Base-by-base conservation (phyloP, 202 grass and related monocot genomes). In the Schoenoplectus triqueter region DNA sequence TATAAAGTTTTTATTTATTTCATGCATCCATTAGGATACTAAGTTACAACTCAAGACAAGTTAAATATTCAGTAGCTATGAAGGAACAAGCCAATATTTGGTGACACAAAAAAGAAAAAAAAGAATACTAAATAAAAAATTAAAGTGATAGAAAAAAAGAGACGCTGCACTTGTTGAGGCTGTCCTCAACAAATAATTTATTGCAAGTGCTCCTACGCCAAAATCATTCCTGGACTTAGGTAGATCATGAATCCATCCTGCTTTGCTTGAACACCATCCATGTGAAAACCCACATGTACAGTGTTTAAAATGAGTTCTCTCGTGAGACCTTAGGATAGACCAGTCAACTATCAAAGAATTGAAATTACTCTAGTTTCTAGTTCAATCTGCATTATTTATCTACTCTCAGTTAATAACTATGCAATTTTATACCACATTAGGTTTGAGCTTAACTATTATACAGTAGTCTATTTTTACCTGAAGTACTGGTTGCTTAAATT, bases 361-460 rank as follows among this genome's bases (percentile, higher is more conserved):
- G 39, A 61, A 45, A 14, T 45, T 69, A 41, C 64, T 56, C 52
- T 83, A 55, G 81, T 69, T 69, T 83, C 65, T 71, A 65, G 49
- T 83, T 83, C 50, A 83, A 70, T 41, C 81, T 83, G 64, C 81
- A 83, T 69, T 69, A 83, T 83, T 69, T n/a, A 18, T 52, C 45
- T 22, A 56, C 40, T 81, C 31, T 31, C 59, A 81, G 15, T 69
- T 67, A 82, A 42, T 62, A 80, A 18, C 61, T 80, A 64, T 13
- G 15, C 22, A 80, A 57, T 20, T 21, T 60, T 2, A 79, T 60
- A 22, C 40, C 7, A 61, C 66, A 69, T 69, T 69, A 68, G 10
- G 66, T 6, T 41, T 4, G 48, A 62, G 59, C 59, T 14, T n/a
- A 18, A 71, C 68, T 48, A 71, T 48, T 71, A 10, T 47, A 70